Evolutionary conservation across 2,329 filamentous ascomycete genomes (phyloP), one percentile per base, ranked within the genome.

Genomic region (Curvularia eragrostidis): DNA sequence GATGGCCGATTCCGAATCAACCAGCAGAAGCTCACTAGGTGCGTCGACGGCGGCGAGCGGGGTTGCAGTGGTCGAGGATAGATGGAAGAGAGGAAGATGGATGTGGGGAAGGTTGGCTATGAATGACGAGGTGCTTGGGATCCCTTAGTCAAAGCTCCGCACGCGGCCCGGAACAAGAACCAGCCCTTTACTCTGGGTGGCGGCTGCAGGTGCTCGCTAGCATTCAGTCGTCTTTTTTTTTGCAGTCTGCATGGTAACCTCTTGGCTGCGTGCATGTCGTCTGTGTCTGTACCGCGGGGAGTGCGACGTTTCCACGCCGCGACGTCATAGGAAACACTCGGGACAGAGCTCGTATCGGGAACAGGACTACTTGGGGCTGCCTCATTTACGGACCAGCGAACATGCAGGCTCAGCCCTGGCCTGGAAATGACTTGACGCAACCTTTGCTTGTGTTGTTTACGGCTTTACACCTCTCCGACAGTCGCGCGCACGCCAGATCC

Each of bases 41-140:
- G 51, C 18, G 47, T 52, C 32, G 21, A n/a, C 41, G 15, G 21
- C 6, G 30, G 48, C 46, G 34, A 42, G 52, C 19, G 46, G n/a
- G 43, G 36, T 26, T 32, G 46, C 46, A 58, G 54, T 48, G 58
- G 46, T 48, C 39, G 49, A 19, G 39, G 48, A 34, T 42, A 39
- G 55, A 36, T 48, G 50, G 49, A 30, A 53, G 55, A 62, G 53
- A 56, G 51, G 46, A 57, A 38, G 28, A 41, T 56, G 43, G 53
- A 56, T 59, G 59, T 57, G 59, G 59, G 56, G 59, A 56, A 55
- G 42, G 58, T 55, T 59, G 52, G 26, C 56, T 51, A 61, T 49
- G 52, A 46, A 61, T 61, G 58, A 61, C 58, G 58, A 61, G 52
- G 55, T 54, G 32, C 48, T 56, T 39, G 48, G 43, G 41, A 24